These are phyloP conservation scores for Pleurotus citrinopileatus DNA, from an alignment of 768 basidiomycete species.

Conservation along the genomic window DNA sequence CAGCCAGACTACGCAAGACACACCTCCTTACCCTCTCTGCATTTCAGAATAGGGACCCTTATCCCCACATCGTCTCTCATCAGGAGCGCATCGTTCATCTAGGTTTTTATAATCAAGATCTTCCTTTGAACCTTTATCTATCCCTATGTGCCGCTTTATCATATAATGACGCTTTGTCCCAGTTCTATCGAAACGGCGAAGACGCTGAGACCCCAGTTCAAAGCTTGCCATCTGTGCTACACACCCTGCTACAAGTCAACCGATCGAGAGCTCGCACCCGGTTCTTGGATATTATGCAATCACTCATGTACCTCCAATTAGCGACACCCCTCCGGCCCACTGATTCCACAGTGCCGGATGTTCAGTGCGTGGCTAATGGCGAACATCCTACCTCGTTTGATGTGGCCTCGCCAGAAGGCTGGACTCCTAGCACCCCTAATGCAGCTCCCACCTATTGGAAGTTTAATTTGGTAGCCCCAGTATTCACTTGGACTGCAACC, in stretches of 20 bases:
- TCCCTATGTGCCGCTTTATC: conserved; percentile 55
- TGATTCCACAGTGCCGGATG: conserved; percentile 34
- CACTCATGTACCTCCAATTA: conserved; percentile 56
- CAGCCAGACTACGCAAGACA: conserved; percentile 58
- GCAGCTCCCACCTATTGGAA: conserved; percentile 64
- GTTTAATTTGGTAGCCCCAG: conserved; percentile 50
- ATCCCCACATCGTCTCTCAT: conserved; percentile 46
- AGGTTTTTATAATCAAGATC: conserved; percentile 58
- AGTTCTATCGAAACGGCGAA: conserved; percentile 44
- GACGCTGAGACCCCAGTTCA: conserved; percentile 48
- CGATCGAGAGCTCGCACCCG: conserved; percentile 57
- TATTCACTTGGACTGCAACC: conserved; percentile 69
- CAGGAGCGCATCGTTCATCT: conserved; percentile 58
- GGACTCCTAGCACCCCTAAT: conserved; percentile 40
- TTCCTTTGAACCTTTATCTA: conserved; percentile 66
- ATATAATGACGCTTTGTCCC: conserved; percentile 55
- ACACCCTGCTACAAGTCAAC: conserved; percentile 52
- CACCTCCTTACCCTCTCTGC: conserved; percentile 53
- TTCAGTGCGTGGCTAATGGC: conserved; percentile 42
- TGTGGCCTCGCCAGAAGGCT: conserved; percentile 36
- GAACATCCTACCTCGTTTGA: conserved; percentile 48
- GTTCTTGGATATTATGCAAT: conserved; percentile 58
- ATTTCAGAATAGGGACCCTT: conserved; percentile 37
- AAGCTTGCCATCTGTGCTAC: conserved; percentile 50
- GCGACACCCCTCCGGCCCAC: conserved; percentile 55